phyloP scores from a whole-genome alignment of 139 green algal genomes.

The Micractinium conductrix region DNA sequence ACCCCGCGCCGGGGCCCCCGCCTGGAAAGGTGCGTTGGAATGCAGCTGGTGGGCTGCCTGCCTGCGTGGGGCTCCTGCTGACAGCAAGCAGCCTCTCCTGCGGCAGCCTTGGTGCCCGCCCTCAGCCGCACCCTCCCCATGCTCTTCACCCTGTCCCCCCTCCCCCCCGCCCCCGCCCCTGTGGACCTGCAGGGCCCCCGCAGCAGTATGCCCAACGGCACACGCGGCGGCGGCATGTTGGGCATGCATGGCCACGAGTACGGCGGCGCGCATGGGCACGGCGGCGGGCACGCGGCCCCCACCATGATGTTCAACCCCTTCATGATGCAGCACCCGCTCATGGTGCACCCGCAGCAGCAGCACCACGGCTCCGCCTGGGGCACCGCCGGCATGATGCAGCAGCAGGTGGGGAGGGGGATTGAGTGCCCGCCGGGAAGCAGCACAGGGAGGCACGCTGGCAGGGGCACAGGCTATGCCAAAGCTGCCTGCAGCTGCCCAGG shows the following conservation, averaged over 20 bases:
- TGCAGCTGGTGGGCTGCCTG: background rate
- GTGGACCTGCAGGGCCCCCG: constrained; percentile 3
- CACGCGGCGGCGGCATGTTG: constrained; percentile 22
- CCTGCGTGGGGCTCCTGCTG: background rate
- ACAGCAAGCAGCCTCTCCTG: background rate
- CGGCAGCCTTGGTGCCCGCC: background rate
- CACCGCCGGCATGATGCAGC: constrained; percentile 25
- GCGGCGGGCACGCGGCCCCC: background rate
- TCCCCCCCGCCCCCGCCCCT: background rate
- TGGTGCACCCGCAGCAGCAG: constrained; percentile 33
- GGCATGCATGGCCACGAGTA: constrained; percentile 19
- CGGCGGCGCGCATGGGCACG: background rate
- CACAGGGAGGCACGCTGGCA: background rate
- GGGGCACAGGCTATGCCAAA: background rate
- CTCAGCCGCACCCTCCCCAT: background rate
- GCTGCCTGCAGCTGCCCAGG: background rate
- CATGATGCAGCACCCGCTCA: constrained; percentile 37
- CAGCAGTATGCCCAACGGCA: background rate
- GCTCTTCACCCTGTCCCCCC: background rate
- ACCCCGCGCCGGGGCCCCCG: constrained; percentile 26
- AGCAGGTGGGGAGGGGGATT: constrained; percentile 9
- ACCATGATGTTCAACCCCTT: constrained; percentile 33
- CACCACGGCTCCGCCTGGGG: constrained; percentile 25
- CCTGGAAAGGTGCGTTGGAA: constrained; percentile 24
- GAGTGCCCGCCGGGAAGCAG: background rate